These are phyloP conservation scores for Hylodesmum podocarpum DNA, from an alignment of 306 rosid species.

Conservation along the genomic window DNA sequence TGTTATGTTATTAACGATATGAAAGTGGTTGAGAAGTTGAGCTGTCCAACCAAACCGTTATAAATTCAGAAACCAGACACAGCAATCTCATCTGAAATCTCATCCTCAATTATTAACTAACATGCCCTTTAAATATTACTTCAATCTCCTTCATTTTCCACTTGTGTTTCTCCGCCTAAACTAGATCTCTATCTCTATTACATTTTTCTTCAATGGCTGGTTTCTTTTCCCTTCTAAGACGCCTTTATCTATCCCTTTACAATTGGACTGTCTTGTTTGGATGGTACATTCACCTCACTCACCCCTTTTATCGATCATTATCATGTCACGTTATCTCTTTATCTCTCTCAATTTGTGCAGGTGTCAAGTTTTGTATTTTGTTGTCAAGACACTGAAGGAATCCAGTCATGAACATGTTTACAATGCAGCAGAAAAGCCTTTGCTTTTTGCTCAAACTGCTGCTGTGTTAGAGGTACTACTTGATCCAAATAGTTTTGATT, in stretches of 20 bases:
- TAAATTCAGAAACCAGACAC: background rate
- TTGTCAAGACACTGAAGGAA: conserved; percentile 58
- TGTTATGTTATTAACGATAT: background rate
- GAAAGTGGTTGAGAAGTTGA: conserved; percentile 37
- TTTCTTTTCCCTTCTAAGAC: conserved; percentile 39
- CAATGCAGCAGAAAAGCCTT: conserved; percentile 68
- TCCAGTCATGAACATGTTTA: conserved; percentile 68
- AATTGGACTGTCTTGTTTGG: conserved; percentile 78
- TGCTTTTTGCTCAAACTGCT: conserved; percentile 74
- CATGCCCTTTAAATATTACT: background rate
- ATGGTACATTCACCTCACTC: conserved; percentile 50
- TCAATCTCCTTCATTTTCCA: background rate
- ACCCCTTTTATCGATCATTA: background rate
- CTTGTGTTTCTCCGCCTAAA: background rate
- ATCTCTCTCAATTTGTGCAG: conserved; percentile 36
- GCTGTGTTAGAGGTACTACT: conserved; percentile 74
- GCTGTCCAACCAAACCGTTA: conserved; percentile 34
- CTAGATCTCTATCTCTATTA: no score
- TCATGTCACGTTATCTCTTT: background rate
- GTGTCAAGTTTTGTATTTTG: conserved; percentile 64
- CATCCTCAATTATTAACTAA: background rate
- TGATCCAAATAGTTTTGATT: background rate
- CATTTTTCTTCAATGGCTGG: conserved; percentile 60
- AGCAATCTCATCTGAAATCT: background rate
- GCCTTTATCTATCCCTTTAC: conserved; percentile 70